Base-by-base conservation (phyloP, 2,329 filamentous ascomycete species). In the Triangularia setosa region DNA sequence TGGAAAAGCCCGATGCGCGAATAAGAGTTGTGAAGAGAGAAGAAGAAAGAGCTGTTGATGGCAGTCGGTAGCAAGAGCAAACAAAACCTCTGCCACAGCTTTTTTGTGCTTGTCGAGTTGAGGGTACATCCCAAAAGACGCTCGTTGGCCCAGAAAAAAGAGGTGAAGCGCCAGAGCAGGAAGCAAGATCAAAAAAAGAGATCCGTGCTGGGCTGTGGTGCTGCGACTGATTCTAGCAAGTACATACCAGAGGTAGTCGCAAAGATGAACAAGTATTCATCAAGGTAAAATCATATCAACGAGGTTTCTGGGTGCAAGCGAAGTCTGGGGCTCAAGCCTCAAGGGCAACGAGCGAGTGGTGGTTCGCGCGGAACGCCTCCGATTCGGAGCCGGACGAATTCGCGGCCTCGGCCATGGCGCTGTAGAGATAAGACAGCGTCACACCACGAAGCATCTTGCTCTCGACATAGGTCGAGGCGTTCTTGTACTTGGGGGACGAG, bases 401-500 rank as follows among this genome's bases (percentile, higher is more conserved):
- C 24, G 40, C 55, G 2, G 40, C 21, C 7, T 54, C 48, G 25
- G 33, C 6, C 25, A 62, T 35, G 55, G 57, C 60, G 5, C 56
- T 60, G 44, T 63, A 66, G 9, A 67, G 68, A 56, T 79, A 77
- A 14, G 82, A 78, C 30, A 88, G 77, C 25, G 71, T 75, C 70
- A 87, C 88, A 3, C 86, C 86, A 21, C 83, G 85, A 64, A 80
- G 78, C 68, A 97, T 81, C 75, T 94, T 90, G 18, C 81, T 82
- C 75, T 93, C 87, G 62, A 97, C 94, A 70, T 91, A 93, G 21
- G 86, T 79, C 18, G 95, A 91, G 9, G 92, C 91, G 62, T 89
- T 85, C 82, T 96, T 96, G 82, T 92, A 98, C 61, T 91, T 87
- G 74, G 89, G 90, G 75, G 96, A 91, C 40, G 87, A 84, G 78